These are phyloP conservation scores for Babesia bigemina DNA, from an alignment of 169 alveolate genomes.

Conservation along the genomic window DNA sequence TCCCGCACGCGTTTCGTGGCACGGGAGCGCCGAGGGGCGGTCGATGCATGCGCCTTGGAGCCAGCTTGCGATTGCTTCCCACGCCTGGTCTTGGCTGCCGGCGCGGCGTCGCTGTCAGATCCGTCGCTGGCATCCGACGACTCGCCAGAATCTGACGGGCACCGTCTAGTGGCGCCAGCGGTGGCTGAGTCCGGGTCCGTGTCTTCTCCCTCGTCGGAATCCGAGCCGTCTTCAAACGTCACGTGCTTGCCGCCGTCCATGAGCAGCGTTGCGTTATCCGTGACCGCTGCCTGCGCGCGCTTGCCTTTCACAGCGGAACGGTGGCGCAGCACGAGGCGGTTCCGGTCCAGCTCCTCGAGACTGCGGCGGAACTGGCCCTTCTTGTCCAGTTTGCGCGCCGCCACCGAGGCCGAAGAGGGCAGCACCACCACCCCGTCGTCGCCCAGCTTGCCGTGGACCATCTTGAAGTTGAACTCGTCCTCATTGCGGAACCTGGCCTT, in stretches of 20 bases:
- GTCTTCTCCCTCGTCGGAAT: background rate
- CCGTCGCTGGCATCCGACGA: background rate
- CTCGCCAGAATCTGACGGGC: background rate
- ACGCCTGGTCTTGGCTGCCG: background rate
- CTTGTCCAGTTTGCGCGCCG: constrained; percentile 12
- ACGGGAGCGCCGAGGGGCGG: background rate
- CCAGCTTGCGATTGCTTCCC: background rate
- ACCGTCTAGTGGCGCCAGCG: background rate
- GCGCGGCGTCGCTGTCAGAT: background rate
- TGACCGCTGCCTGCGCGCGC: constrained; percentile 6
- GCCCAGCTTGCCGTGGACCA: constrained; percentile 54
- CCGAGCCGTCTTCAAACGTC: constrained; percentile 6
- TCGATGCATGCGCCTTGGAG: background rate
- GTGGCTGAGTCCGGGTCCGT: background rate
- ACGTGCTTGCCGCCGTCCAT: constrained; percentile 23
- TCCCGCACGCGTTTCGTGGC: constrained; percentile 2
- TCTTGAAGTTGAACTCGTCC: constrained; percentile 65
- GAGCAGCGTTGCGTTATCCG: constrained; percentile 26
- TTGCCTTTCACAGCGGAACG: constrained; percentile 11
- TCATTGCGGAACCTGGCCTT: constrained; percentile 53
- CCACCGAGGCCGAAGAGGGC: constrained; percentile 23
- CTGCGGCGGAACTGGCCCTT: constrained; percentile 26
- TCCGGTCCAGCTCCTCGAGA: constrained; percentile 31
- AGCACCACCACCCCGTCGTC: constrained; percentile 62
- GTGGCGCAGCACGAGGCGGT: constrained; percentile 50